Percentiles rank a stretch among this genome's conserved stretches.
Evolutionary conservation across 2,329 filamentous ascomycete genomes (phyloP).

Genomic region (Trichoderma brevicompactum): DNA sequence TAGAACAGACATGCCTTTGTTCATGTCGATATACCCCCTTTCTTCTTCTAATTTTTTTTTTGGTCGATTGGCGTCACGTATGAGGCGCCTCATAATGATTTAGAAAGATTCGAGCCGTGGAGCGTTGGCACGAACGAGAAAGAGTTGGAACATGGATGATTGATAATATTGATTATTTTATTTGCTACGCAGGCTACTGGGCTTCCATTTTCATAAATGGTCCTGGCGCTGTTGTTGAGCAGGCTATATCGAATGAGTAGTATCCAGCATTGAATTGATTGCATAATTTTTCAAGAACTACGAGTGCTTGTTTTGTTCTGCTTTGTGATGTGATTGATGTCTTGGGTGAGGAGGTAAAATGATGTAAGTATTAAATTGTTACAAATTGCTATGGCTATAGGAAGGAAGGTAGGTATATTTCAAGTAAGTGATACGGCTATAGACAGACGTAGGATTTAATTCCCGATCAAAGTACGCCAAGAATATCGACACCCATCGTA

Average conservation of each 20-base stretch:
- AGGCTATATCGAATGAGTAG: constrained; percentile 6
- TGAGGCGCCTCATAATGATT: constrained; percentile 1
- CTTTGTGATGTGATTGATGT: neutral
- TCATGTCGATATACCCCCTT: constrained; percentile 18
- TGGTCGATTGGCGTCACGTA: constrained; percentile 2
- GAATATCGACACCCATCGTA: neutral
- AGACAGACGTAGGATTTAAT: neutral
- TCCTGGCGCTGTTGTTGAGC: constrained; percentile 11
- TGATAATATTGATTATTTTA: constrained; percentile 5
- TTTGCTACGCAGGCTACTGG: neutral
- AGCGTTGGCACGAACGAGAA: constrained; percentile 17
- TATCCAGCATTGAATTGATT: constrained; percentile 25
- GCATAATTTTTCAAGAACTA: neutral
- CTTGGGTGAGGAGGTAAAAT: too few species aligned
- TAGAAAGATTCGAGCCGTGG: constrained; percentile 10
- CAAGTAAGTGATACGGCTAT: neutral
- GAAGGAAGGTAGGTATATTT: constrained; percentile 1
- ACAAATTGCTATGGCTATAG: neutral
- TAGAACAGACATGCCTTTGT: constrained; percentile 19
- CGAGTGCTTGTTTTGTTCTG: neutral
- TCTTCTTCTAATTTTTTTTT: constrained; percentile 1
- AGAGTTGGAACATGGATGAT: constrained; percentile 23
- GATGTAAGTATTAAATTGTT: neutral
- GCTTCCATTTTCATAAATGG: neutral
- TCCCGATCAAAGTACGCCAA: neutral